Evolutionary conservation across 495 filamentous ascomycete species (phyloP).

Genomic region (Daldinia loculata): DNA sequence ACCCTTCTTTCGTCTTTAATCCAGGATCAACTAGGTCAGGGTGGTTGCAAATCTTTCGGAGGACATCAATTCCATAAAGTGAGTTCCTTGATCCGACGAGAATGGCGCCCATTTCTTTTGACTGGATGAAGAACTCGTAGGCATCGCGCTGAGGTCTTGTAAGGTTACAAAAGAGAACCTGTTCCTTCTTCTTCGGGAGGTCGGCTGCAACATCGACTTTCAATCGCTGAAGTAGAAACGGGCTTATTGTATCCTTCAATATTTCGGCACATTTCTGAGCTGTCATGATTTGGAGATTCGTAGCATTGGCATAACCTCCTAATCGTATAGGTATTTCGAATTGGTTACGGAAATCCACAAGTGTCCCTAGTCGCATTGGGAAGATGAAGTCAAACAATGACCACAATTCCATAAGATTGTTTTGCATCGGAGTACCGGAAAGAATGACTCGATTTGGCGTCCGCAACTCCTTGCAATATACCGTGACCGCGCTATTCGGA

Average conservation of each 20-base stretch:
- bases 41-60: slow-evolving; percentile 98
- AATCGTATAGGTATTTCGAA: slow-evolving; percentile 92
- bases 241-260: slow-evolving; percentile 88
- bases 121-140: slow-evolving; percentile 82
- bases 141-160: slow-evolving; percentile 76
- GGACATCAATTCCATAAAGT: slow-evolving; percentile 85
- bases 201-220: slow-evolving; percentile 95
- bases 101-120: slow-evolving; percentile 82
- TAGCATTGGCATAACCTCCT: slow-evolving; percentile 93
- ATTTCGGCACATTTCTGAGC: slow-evolving; percentile 90
- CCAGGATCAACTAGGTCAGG: slow-evolving; percentile 81
- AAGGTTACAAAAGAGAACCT: slow-evolving; percentile 93
- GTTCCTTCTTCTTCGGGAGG: slow-evolving; percentile 92
- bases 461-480: slow-evolving; percentile 88
- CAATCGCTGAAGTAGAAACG: slow-evolving; percentile 90
- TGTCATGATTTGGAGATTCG: slow-evolving; percentile 89
- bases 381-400: slow-evolving; percentile 96
- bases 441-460: slow-evolving; percentile 91
- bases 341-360: slow-evolving; percentile 86
- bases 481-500: slow-evolving; percentile 89
- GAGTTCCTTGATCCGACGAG: slow-evolving; percentile 76
- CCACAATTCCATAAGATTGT: slow-evolving; percentile 96
- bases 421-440: slow-evolving; percentile 97
- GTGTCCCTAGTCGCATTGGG: slow-evolving; percentile 91
- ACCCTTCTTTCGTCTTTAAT: slow-evolving; percentile 64